Evolutionary conservation across 2,329 filamentous ascomycete species (phyloP), one percentile per base, ranked within the genome.

Genomic region (Xylariaceae sp.): DNA sequence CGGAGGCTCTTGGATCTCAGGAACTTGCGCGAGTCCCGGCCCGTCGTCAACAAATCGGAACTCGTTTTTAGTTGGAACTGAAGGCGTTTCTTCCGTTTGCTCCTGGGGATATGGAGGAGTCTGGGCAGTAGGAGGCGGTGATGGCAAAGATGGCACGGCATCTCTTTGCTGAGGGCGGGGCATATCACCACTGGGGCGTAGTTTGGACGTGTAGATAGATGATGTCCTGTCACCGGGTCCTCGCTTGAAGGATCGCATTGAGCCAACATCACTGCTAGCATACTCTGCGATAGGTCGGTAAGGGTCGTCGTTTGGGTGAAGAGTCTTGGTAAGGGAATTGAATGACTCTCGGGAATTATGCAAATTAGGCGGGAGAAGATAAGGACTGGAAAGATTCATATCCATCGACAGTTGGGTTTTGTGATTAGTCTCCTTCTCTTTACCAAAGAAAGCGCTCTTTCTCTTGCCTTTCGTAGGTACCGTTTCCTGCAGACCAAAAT

Each of bases 361-460:
- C 17, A 94, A 71, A 52, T 86, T 87, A 1, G 91, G 90, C 4
- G 95, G 93, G n/a, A 98, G 82, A n/a, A 99, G 83, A 72, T 98
- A 99, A 2, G 95, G 95, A 67, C 88, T 95, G 29, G 85, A 86
- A 44, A 93, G 80, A 69, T 89, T 86, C 82, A 93, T 85, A 66
- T 87, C 84, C 83, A 94, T 85, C 29, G 87, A 90, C 46, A 89
- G 74, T 66, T 88, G 86, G 33, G 79, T 77, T 44, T 77, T 70
- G 55, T 74, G 73, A 53, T 64, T 75, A 47, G 74, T 73, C 19
- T 76, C 73, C 71, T 87, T 87, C 69, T 91, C 82, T 23, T 78
- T 82, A 78, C 74, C 87, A 76, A 63, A 79, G 76, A 78, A 71
- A 2, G 71, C 69, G 52, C 74, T 78, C 67, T 77, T 79, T 63